A percentile compares a stretch with the other conserved stretches of the same genome.
Conservation (phyloP, 805 yeast species). For the Wickerhamomyces ciferrii region DNA sequence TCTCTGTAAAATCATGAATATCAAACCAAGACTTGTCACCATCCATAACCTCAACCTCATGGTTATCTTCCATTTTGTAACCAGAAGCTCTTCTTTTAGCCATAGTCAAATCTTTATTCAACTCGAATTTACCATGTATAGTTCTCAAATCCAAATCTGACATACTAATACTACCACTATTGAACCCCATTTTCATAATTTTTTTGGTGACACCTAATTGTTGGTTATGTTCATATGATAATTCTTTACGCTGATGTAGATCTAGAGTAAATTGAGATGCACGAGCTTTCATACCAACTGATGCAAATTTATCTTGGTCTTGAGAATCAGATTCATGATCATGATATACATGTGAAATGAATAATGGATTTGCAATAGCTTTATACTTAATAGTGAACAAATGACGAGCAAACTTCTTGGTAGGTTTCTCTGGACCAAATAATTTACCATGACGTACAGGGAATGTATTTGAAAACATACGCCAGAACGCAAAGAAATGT, state of each 20-base stretch:
- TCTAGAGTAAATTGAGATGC: constrained; percentile 55
- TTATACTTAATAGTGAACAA: constrained; percentile 75
- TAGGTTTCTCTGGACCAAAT: constrained; percentile 49
- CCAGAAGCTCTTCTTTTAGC: constrained; percentile 2
- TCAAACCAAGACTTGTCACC: constrained; percentile 60
- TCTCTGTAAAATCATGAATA: constrained; percentile 54
- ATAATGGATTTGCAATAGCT: constrained; percentile 67
- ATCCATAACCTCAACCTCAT: constrained; percentile 39
- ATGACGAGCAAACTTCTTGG: constrained; percentile 71
- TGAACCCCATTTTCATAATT: constrained; percentile 51
- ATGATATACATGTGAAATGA: constrained; percentile 66
- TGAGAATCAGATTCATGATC: constrained; percentile 36
- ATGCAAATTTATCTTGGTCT: constrained; percentile 33
- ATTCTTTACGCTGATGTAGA: constrained; percentile 57
- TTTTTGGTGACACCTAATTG: constrained; percentile 42
- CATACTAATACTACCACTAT: constrained; percentile 58
- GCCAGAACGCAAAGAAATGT: constrained; percentile 85
- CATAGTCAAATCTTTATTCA: constrained; percentile 6
- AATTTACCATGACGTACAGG: constrained; percentile 75
- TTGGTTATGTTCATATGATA: constrained; percentile 37
- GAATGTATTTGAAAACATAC: constrained; percentile 70
- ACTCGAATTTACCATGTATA: constrained; percentile 41
- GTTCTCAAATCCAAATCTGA: constrained; percentile 55
- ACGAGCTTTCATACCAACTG: constrained; percentile 68
- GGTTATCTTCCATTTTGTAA: constrained; percentile 1